Conservation (phyloP, 2,329 filamentous ascomycete genomes). For the Verticillium nonalfalfae region DNA sequence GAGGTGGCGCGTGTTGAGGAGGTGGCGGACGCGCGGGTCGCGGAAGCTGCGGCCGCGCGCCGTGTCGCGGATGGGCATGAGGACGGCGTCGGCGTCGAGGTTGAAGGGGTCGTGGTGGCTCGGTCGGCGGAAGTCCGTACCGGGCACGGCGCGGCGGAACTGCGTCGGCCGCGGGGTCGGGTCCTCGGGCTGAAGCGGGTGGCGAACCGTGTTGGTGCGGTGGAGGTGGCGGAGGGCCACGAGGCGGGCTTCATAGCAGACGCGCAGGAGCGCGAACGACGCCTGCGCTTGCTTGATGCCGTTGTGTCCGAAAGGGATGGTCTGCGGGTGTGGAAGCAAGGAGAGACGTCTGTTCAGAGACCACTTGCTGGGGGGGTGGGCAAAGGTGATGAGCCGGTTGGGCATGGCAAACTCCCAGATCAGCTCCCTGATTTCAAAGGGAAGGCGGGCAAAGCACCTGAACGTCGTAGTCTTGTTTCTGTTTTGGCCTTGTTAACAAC, state of each 20-base stretch:
- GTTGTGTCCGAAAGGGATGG: not conserved
- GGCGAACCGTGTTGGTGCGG: not conserved
- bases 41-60: not conserved
- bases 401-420: slow-evolving; percentile 9
- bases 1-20: not conserved
- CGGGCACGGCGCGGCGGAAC: not conserved
- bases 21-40: not conserved
- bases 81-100: not conserved
- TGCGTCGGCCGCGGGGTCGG: not conserved
- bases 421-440: slow-evolving; percentile 7
- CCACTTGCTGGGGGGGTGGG: slow-evolving; percentile 7
- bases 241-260: not conserved
- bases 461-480: slow-evolving; percentile 1
- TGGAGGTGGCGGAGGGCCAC: not conserved
- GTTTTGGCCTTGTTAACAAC: not conserved
- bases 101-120: not conserved
- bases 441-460: slow-evolving; percentile 1
- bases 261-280: not conserved
- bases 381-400: slow-evolving; percentile 5
- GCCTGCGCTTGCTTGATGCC: not conserved
- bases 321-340: not conserved
- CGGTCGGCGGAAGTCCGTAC: not conserved
- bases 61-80: not conserved
- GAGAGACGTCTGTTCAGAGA: slow-evolving; percentile 6
- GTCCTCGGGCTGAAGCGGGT: not conserved